Evolutionary conservation across 1,284 basidiomycete genomes (phyloP).

Genomic region (Ustilago bromivora): DNA sequence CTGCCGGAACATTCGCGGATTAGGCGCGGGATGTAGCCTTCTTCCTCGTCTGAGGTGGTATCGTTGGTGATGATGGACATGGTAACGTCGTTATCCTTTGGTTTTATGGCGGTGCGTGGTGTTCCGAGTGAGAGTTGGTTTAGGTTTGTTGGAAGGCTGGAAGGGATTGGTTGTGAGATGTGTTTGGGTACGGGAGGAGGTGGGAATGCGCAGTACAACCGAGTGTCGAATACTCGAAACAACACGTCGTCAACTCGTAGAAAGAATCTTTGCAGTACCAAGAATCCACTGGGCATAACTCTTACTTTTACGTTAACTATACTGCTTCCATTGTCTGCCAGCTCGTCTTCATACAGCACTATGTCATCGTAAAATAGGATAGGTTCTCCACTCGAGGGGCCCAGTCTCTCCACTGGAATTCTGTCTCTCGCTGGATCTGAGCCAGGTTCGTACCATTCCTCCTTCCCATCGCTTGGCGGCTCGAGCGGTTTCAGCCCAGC

Average conservation of each 20-base stretch:
- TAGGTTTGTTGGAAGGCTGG: background rate
- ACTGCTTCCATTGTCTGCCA: conserved; percentile 68
- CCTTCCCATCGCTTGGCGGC: background rate
- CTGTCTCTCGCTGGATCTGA: conserved; percentile 60
- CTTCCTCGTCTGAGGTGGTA: background rate
- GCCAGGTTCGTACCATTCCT: conserved; percentile 41
- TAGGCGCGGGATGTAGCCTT: conserved; percentile 71
- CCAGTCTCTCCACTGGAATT: conserved; percentile 65
- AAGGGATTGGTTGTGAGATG: background rate
- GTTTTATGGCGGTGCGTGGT: background rate
- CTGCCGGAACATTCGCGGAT: conserved; percentile 87
- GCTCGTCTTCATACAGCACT: conserved; percentile 67
- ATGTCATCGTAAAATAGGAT: conserved; percentile 69
- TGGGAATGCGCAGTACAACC: conserved; percentile 86
- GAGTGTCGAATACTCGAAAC: conserved; percentile 89
- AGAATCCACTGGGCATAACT: conserved; percentile 96
- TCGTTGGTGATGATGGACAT: background rate
- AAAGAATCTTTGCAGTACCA: conserved; percentile 91
- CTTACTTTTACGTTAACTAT: conserved; percentile 72
- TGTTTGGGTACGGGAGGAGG: background rate
- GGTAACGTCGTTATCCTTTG: background rate
- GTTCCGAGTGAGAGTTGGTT: conserved; percentile 18
- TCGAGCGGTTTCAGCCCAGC: conserved; percentile 5
- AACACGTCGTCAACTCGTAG: conserved; percentile 94
- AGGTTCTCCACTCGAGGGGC: conserved; percentile 62